These are phyloP conservation scores for Hirschioporus abietinus DNA, from an alignment of 768 basidiomycete species.

Conservation along the genomic window DNA sequence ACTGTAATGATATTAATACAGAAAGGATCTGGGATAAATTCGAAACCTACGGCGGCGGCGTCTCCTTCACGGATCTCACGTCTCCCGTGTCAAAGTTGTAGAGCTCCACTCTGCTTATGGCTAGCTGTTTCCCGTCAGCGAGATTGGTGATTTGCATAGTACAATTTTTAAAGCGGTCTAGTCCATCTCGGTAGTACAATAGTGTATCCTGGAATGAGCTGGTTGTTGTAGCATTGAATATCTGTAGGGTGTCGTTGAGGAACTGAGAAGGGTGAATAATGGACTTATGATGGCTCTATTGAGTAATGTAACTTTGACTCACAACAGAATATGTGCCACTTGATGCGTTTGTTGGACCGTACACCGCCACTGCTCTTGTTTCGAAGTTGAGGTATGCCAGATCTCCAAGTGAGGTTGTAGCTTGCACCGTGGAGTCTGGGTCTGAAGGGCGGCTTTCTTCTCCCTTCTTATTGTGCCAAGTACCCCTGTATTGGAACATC, in stretches of 20 bases:
- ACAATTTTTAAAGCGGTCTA: conserved; percentile 7
- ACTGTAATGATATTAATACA: background rate
- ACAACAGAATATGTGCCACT: conserved; percentile 23
- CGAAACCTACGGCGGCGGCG: background rate
- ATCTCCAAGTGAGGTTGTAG: background rate
- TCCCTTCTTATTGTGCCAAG: background rate
- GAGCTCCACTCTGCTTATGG: background rate
- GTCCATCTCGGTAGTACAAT: conserved; percentile 12
- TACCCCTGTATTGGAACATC: background rate
- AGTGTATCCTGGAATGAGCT: conserved; percentile 20
- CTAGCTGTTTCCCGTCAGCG: background rate
- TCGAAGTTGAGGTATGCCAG: conserved; percentile 6
- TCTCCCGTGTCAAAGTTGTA: background rate
- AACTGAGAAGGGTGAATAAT: background rate
- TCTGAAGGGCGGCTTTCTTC: background rate
- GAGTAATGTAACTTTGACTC: background rate
- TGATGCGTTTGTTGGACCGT: conserved; percentile 19
- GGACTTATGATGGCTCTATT: background rate
- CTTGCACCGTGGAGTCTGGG: background rate
- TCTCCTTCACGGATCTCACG: background rate
- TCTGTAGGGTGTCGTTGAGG: conserved; percentile 8
- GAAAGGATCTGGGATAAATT: background rate
- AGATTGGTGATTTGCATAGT: background rate
- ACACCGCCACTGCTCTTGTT: conserved; percentile 11
- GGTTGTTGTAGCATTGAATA: conserved; percentile 13